A percentile compares a stretch with the other conserved stretches of the same genome.
Evolutionary conservation across 2,329 filamentous ascomycete genomes (phyloP).

Genomic region (Ceratocystis alfenasii): DNA sequence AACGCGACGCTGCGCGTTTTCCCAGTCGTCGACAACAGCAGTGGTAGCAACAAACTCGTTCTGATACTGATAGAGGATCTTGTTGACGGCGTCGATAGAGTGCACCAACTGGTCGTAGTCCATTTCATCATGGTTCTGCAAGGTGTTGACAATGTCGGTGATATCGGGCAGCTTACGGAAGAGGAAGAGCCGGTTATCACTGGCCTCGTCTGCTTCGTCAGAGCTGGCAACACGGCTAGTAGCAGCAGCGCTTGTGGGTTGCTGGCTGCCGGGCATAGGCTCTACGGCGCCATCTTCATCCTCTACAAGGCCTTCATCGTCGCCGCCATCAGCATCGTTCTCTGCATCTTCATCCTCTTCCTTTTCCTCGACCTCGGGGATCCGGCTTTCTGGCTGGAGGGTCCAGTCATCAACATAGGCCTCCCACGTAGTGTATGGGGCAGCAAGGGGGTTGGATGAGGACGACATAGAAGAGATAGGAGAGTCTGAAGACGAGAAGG

Average conservation of each 20-base stretch:
- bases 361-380: constrained; percentile 24
- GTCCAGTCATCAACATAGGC: constrained; percentile 33
- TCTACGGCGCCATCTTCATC: background rate
- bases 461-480: background rate
- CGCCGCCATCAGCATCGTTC: constrained; percentile 26
- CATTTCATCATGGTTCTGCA: constrained; percentile 42
- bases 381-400: constrained; percentile 31
- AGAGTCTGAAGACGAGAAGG: constrained; percentile 7
- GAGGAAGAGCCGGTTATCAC: constrained; percentile 14
- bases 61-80: constrained; percentile 41
- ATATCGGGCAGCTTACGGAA: constrained; percentile 17
- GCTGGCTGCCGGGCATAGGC: background rate
- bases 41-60: constrained; percentile 41
- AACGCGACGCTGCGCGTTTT: constrained; percentile 42
- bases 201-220: constrained; percentile 23
- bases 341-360: constrained; percentile 26
- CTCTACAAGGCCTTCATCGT: constrained; percentile 22
- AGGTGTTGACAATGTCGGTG: constrained; percentile 19
- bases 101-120: constrained; percentile 36
- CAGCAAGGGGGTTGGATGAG: constrained; percentile 23
- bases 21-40: constrained; percentile 44
- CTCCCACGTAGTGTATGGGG: constrained; percentile 33
- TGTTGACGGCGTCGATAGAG: constrained; percentile 35
- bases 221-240: constrained; percentile 23
- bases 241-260: constrained; percentile 7